A percentile compares a stretch with the other conserved stretches of the same genome.
Evolutionary conservation across 2,329 filamentous ascomycete genomes (phyloP).

Genomic region (Annulohypoxylon truncatum): DNA sequence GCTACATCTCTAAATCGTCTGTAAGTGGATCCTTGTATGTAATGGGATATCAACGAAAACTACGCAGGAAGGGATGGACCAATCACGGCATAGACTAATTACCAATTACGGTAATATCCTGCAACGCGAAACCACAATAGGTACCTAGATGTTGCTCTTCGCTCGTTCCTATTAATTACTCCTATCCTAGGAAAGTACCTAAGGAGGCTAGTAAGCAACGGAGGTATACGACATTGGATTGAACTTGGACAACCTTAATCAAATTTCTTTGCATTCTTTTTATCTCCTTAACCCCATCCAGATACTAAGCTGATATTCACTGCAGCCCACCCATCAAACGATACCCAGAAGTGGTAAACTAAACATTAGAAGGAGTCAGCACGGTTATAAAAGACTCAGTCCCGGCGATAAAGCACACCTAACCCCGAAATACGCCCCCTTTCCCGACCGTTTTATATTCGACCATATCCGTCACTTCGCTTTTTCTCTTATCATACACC

Average conservation of each 20-base stretch:
- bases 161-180: background rate
- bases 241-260: no score
- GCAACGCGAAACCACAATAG: background rate
- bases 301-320: background rate
- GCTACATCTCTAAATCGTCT: no score
- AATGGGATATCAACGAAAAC: background rate
- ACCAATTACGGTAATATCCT: constrained; percentile 6
- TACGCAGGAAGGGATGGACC: background rate
- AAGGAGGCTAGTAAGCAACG: no score
- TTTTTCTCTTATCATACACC: constrained; percentile 1
- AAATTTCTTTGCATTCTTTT: background rate
- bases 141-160: no score
- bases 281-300: background rate
- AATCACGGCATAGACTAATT: background rate
- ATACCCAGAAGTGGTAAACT: background rate
- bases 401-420: background rate
- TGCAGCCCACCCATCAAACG: background rate
- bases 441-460: constrained; percentile 10
- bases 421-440: constrained; percentile 9
- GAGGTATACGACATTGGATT: no score
- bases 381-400: background rate
- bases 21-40: no score
- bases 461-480: background rate
- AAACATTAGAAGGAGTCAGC: constrained; percentile 14
- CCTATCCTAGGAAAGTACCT: no score